Conservation (phyloP, 2,329 filamentous ascomycete genomes). For the Mariannaea elegans region DNA sequence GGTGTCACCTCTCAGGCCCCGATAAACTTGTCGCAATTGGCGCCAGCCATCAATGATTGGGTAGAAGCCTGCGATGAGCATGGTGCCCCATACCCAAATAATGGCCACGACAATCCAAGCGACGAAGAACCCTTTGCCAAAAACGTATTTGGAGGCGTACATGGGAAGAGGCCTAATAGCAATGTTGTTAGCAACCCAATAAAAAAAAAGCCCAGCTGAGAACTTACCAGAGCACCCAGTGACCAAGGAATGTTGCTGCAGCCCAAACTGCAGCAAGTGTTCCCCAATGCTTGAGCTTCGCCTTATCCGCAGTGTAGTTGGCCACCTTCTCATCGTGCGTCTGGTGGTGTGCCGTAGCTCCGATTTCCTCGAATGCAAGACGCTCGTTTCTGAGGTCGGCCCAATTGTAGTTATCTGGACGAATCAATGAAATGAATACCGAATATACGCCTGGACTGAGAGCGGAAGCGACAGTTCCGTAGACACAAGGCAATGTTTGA, state of each 20-base stretch:
- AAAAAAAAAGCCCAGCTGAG: neutral
- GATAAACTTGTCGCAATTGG: constrained; percentile 33
- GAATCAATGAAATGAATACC: constrained; percentile 55
- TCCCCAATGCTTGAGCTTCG: constrained; percentile 56
- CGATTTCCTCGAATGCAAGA: constrained; percentile 47
- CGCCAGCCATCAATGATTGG: constrained; percentile 57
- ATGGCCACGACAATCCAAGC: constrained; percentile 61
- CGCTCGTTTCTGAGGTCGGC: constrained; percentile 51
- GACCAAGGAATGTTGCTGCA: constrained; percentile 58
- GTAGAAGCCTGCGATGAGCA: constrained; percentile 59
- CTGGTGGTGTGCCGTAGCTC: constrained; percentile 21
- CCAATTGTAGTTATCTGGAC: constrained; percentile 53
- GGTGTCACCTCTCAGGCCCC: constrained; percentile 9
- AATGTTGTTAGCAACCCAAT: neutral
- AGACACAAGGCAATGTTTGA: constrained; percentile 59
- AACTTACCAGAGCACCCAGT: constrained; percentile 60
- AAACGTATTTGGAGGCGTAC: constrained; percentile 61
- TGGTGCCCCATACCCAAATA: constrained; percentile 62
- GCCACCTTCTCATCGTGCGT: constrained; percentile 36
- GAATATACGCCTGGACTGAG: constrained; percentile 55
- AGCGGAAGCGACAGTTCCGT: constrained; percentile 60
- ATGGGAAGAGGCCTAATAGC: constrained; percentile 57
- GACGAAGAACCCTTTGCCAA: constrained; percentile 56
- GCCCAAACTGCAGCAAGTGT: constrained; percentile 46
- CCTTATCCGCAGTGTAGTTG: constrained; percentile 43